These are phyloP conservation scores for Protomyces inouyei DNA, from an alignment of 1,139 yeast genomes.

Conservation along the genomic window DNA sequence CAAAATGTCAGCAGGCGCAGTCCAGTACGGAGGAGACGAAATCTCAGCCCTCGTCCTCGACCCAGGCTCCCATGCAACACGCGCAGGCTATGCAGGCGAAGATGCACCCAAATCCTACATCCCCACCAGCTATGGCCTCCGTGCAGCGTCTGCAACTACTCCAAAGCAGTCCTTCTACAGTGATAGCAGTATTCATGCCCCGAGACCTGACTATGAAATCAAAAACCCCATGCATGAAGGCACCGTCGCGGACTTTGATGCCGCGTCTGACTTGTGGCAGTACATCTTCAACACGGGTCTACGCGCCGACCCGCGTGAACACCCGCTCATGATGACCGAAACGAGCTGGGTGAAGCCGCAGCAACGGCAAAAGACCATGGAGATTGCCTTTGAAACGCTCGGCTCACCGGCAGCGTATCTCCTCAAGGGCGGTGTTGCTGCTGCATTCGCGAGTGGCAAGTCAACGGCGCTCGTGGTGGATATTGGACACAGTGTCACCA, in stretches of 20 bases:
- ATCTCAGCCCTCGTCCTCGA: conserved; percentile 76
- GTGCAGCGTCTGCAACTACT: neutral
- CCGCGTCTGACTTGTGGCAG: conserved; percentile 42
- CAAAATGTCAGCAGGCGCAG: conserved; percentile 3
- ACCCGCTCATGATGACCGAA: conserved; percentile 75
- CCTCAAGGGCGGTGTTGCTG: conserved; percentile 82
- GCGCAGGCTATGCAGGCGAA: conserved; percentile 91
- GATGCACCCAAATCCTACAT: conserved; percentile 76
- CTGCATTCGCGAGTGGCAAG: conserved; percentile 88
- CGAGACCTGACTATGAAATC: conserved; percentile 39
- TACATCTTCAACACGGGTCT: conserved; percentile 43
- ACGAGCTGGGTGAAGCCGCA: conserved; percentile 75
- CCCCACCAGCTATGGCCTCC: conserved; percentile 50
- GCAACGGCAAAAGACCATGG: conserved; percentile 69
- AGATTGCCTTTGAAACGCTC: conserved; percentile 65
- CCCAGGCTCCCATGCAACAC: conserved; percentile 78
- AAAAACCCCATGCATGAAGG: conserved; percentile 42
- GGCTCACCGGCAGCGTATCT: conserved; percentile 81
- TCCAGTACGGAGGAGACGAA: conserved; percentile 29
- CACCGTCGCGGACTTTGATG: conserved; percentile 46
- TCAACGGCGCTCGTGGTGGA: conserved; percentile 92
- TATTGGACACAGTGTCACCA: conserved; percentile 75
- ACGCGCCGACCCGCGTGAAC: conserved; percentile 56
- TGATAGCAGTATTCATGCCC: conserved; percentile 39
- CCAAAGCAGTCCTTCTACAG: conserved; percentile 34